Evolutionary conservation across 306 rosid species (phyloP).

Genomic region (Senna siamea): DNA sequence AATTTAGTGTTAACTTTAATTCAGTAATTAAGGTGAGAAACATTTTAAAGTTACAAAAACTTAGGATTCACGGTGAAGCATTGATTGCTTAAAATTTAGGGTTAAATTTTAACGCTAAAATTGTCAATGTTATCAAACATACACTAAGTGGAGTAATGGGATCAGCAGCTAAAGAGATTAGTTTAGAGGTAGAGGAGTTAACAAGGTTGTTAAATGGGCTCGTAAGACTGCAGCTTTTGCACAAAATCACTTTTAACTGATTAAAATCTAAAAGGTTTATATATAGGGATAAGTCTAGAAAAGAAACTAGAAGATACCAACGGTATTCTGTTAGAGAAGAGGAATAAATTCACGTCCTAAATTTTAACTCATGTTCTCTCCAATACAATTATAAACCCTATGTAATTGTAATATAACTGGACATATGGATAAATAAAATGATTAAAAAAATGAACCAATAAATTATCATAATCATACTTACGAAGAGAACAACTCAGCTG

Average conservation of each 20-base stretch:
- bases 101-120: no score
- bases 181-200: background rate
- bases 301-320: background rate
- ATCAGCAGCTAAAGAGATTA: background rate
- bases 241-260: constrained; percentile 3
- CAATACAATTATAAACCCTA: background rate
- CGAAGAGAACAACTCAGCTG: constrained; percentile 13
- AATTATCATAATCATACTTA: constrained; percentile 7
- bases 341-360: background rate
- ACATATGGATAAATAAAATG: background rate
- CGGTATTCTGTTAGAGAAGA: background rate
- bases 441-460: background rate
- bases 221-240: background rate
- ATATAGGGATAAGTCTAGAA: background rate
- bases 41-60: no score
- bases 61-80: background rate
- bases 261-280: background rate
- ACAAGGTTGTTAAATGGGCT: background rate
- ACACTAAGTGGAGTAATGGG: background rate
- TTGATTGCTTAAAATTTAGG: background rate
- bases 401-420: background rate
- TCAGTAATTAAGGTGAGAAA: no score
- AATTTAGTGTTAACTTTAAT: no score
- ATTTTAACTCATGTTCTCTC: background rate
- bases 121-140: background rate